Percentiles rank a stretch among this genome's conserved stretches.
Evolutionary conservation across 164 flowering plant species (phyloP).

Genomic region (Tetracentron sinense): DNA sequence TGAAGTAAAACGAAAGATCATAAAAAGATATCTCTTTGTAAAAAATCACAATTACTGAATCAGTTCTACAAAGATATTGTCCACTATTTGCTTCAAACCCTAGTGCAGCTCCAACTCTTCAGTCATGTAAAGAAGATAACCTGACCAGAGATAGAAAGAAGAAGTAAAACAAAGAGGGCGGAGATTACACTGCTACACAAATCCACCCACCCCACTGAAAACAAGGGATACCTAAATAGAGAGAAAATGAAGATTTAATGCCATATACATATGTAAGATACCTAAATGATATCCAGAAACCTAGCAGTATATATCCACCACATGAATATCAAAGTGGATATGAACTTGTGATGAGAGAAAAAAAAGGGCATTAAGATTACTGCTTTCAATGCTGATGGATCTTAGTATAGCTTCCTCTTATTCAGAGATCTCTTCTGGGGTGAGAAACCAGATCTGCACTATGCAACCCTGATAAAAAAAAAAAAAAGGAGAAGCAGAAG

Average conservation of each 20-base stretch:
- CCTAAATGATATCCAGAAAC: background rate
- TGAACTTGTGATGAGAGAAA: too few species aligned
- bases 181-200: slow-evolving; percentile 2
- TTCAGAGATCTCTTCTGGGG: too few species aligned
- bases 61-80: too few species aligned
- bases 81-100: too few species aligned
- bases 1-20: background rate
- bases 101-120: background rate
- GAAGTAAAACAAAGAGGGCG: background rate
- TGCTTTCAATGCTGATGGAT: too few species aligned
- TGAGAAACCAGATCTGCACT: background rate
- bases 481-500: background rate
- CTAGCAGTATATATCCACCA: too few species aligned
- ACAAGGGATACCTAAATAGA: background rate
- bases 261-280: background rate
- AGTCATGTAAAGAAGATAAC: background rate
- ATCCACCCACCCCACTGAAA: background rate
- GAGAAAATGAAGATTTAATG: background rate
- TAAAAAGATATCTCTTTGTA: background rate
- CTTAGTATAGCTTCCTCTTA: too few species aligned
- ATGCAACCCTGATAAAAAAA: background rate
- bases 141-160: background rate
- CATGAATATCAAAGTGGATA: too few species aligned
- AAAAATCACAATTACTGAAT: too few species aligned
- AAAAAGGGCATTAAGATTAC: too few species aligned